phyloP scores from a whole-genome alignment of 1,139 yeast species.

The Taphrina sp. region DNA sequence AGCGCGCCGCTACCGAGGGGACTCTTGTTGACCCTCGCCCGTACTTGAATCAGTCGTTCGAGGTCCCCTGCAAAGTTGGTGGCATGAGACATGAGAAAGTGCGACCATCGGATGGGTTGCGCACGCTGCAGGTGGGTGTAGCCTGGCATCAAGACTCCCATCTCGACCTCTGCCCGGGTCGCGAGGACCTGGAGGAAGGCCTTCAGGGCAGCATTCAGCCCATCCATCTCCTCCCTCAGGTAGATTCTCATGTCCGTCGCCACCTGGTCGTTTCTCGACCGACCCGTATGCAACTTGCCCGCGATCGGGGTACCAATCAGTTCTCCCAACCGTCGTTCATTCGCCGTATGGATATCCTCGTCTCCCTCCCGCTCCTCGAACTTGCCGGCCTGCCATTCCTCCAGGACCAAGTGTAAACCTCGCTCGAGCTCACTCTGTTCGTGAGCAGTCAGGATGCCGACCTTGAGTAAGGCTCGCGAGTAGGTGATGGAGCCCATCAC shows the following conservation, averaged over 20 bases:
- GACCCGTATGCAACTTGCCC: conserved; percentile 97
- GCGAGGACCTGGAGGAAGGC: conserved; percentile 54
- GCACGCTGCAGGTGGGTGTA: conserved; percentile 98
- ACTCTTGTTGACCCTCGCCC: conserved; percentile 76
- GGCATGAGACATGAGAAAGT: conserved; percentile 92
- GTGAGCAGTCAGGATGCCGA: conserved; percentile 66
- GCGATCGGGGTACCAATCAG: conserved; percentile 88
- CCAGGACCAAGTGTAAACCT: conserved; percentile 67
- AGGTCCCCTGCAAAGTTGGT: conserved; percentile 90
- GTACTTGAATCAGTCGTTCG: conserved; percentile 75
- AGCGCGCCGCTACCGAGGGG: conserved; percentile 97
- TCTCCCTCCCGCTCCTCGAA: conserved; percentile 89
- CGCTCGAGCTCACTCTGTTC: conserved; percentile 77
- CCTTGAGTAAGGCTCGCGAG: conserved; percentile 77
- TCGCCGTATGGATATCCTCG: conserved; percentile 98
- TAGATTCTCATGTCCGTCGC: conserved; percentile 97
- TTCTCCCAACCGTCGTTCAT: conserved; percentile 96
- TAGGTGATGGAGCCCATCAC: conserved; percentile 90
- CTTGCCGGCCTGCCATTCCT: conserved; percentile 73
- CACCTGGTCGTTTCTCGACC: conserved; percentile 97
- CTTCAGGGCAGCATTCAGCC: conserved; percentile 58
- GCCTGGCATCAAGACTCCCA: conserved; percentile 95
- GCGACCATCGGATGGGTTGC: conserved; percentile 98
- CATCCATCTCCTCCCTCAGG: conserved; percentile 73
- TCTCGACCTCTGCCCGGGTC: conserved; percentile 76